These are phyloP conservation scores for Bremia lactucae DNA, from an alignment of 352 stramenopile species.

Conservation along the genomic window DNA sequence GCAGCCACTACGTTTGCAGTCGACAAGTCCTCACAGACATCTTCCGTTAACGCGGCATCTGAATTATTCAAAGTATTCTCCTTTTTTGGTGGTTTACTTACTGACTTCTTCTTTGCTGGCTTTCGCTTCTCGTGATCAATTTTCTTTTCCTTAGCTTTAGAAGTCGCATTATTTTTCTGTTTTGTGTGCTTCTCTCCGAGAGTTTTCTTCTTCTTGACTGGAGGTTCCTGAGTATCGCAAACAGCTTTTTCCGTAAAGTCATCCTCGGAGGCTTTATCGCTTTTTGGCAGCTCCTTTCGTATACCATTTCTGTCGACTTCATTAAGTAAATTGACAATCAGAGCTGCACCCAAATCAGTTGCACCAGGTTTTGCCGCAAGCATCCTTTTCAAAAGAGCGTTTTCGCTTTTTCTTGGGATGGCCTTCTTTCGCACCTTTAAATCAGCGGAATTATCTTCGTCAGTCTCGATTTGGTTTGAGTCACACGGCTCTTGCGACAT, in stretches of 20 bases:
- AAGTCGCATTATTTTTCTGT: neutral
- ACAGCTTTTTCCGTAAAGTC: neutral
- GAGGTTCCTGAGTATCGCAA: conserved; percentile 7
- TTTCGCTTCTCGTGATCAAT: conserved; percentile 2
- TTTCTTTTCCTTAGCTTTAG: conserved; percentile 1
- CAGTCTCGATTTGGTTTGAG: conserved; percentile 2
- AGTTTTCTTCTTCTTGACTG: conserved; percentile 23
- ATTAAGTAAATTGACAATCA: conserved; percentile 13
- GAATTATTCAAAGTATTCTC: conserved; percentile 16
- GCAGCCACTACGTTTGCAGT: conserved; percentile 12
- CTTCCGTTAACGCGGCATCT: conserved; percentile 1
- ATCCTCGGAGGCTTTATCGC: conserved; percentile 12
- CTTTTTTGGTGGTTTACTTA: conserved; percentile 1
- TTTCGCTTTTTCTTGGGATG: conserved; percentile 20
- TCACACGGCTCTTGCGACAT: conserved; percentile 3
- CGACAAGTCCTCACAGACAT: conserved; percentile 11
- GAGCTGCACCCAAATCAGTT: conserved; percentile 14
- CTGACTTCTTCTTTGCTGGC: conserved; percentile 17
- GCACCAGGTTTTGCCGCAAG: conserved; percentile 16
- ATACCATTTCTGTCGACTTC: neutral
- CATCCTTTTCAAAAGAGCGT: conserved; percentile 24
- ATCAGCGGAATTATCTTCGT: neutral
- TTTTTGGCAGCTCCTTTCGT: conserved; percentile 4
- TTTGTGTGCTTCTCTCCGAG: conserved; percentile 3
- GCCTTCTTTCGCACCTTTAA: conserved; percentile 13